Evolutionary conservation across 768 basidiomycete genomes (phyloP), one percentile per base, ranked within the genome.

Genomic region (Leucosporidium yakuticum): DNA sequence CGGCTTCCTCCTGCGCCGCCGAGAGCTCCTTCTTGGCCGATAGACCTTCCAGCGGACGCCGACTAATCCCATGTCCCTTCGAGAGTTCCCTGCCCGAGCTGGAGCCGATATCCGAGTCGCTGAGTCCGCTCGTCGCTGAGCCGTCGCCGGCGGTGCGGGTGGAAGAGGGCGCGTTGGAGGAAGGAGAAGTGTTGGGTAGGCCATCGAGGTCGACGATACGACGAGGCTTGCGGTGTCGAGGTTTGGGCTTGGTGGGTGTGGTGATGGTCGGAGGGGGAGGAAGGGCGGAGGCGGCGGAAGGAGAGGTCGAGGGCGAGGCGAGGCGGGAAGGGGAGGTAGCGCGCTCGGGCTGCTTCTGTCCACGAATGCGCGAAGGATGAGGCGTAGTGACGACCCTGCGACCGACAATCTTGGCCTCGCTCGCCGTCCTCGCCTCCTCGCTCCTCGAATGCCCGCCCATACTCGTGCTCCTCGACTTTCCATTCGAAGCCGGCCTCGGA

Each of bases 131-230:
- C 36, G n/a, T 31, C 49, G 48, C 48, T 51, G 60, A 23, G 48
- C n/a, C n/a, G 19, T 61, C 48, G 55, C 59, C 53, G 25, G 50
- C n/a, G 47, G 25, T 20, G 9, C 48, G 44, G 31, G 53, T 6
- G 31, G 62, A 36, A 36, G 57, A 25, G 4, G 57, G 21, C 15
- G 61, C 29, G 29, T 44, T 62, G 51, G 48, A 48, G 12, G 51
- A 17, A 47, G 36, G 23, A n/a, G 23, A 31, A n/a, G n/a, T n/a
- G n/a, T n/a, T 4, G 39, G 39, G 29, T 25, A 14, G 20, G 49
- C 79, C 84, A 73, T 87, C 85, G 63, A 92, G 80, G 71, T 90
- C 85, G 27, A 93, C 91, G 63, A 93, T 87, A 21, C 91, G 86
- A 75, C 86, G 89, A 60, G 80, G 79, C 78, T 84, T 88, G 79